These are phyloP conservation scores for Tolypocladium capitatum DNA, from an alignment of 2,329 filamentous ascomycete genomes.

Conservation along the genomic window DNA sequence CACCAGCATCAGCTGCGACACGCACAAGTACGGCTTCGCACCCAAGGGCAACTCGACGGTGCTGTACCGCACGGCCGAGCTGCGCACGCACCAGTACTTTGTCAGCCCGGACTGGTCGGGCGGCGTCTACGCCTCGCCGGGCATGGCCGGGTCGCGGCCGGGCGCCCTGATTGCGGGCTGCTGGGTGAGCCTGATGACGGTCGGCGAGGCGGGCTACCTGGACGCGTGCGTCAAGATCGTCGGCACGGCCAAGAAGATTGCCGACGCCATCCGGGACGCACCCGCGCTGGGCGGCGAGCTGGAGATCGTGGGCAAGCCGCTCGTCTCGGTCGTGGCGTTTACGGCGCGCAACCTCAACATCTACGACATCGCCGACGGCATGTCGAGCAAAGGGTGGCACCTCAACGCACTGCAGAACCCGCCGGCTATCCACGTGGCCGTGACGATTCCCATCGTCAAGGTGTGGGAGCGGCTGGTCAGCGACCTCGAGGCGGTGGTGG, in stretches of 20 bases:
- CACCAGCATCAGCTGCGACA: slow-evolving; percentile 91
- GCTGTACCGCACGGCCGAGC: slow-evolving; percentile 67
- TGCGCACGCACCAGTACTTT: slow-evolving; percentile 91
- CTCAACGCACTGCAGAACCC: slow-evolving; percentile 87
- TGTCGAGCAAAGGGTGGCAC: slow-evolving; percentile 82
- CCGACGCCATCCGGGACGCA: slow-evolving; percentile 56
- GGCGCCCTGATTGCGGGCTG: slow-evolving; percentile 91
- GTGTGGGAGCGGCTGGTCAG: slow-evolving; percentile 66
- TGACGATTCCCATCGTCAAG: slow-evolving; percentile 74
- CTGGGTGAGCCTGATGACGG: slow-evolving; percentile 83
- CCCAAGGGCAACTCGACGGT: slow-evolving; percentile 94
- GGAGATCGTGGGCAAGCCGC: slow-evolving; percentile 67
- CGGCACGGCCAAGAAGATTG: slow-evolving; percentile 71
- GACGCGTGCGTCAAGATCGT: slow-evolving; percentile 81
- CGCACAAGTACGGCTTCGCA: slow-evolving; percentile 97
- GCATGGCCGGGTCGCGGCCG: slow-evolving; percentile 80
- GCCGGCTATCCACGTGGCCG: slow-evolving; percentile 84
- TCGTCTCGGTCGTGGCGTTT: slow-evolving; percentile 87
- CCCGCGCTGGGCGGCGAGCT: slow-evolving; percentile 60
- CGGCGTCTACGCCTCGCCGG: slow-evolving; percentile 88
- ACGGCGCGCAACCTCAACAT: slow-evolving; percentile 72
- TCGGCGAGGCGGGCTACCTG: slow-evolving; percentile 81
- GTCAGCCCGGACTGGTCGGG: slow-evolving; percentile 90
- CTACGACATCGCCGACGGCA: slow-evolving; percentile 86
- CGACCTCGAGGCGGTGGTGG: slow-evolving; percentile 55